Evolutionary conservation across 177 flowering plant species (phyloP), one percentile per base, ranked within the genome.

Genomic region (Tripterygium wilfordii): DNA sequence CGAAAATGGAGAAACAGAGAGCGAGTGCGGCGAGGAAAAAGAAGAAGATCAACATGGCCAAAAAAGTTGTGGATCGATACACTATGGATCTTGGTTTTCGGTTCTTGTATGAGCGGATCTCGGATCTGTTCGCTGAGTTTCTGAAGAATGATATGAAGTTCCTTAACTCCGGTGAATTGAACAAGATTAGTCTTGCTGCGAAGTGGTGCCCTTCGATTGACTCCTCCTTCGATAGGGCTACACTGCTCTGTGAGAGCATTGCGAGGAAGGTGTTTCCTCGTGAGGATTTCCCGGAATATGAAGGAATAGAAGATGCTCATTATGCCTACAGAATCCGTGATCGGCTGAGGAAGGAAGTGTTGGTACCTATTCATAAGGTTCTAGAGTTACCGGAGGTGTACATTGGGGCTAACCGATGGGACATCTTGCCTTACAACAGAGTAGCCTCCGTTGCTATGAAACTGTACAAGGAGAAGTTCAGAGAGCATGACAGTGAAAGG

Each of bases 321-420:
- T 72, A 69, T 26, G 56, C 36, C 1, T 65, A 42, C 29, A 36
- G 63, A 24, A 51, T 64, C 10, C 37, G 70, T 13, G 64, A 70
- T 39, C 35, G 65, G 48, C 28, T 74, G 60, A 63, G 72, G 53
- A 73, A 73, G 42, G 44, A 69, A 27, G 60, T 66, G 0, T 64
- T 73, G 1, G 75, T 63, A 8, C 75, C 78, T 0, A 30, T 74
- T 17, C 66, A 30, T 3, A 63, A 50, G 45, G 69, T 55, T 2
- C 44, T 74, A 24, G 45, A 74, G 25, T 46, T 74, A 41, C 78
- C 75, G 0, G 75, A 74, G 70, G 70, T 69, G 6, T 69, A 45
- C 33, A 70, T 70, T 50, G 27, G 74, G 18, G 63, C 70, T 0
- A 67, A 56, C 0, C 15, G 52, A 16, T 74, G 78, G 78, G 48